phyloP scores from a whole-genome alignment of 176 grass and related monocot genomes.

The Bromus sterilis region DNA sequence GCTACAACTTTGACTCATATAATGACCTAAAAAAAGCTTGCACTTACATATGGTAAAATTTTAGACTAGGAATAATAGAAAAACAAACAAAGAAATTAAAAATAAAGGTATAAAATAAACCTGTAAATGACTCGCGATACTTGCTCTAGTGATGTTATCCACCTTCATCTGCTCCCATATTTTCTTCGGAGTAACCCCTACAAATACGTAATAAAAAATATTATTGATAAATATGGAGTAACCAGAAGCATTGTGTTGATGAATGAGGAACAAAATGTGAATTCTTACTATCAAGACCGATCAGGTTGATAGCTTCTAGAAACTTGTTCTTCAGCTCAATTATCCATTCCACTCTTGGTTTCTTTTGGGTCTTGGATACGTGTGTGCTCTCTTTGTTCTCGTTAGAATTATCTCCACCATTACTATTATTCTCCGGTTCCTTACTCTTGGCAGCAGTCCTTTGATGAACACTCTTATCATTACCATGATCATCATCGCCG shows the following conservation, averaged over 20 bases:
- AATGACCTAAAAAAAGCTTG: neutral
- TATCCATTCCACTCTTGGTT: neutral
- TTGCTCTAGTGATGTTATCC: slow-evolving; percentile 48
- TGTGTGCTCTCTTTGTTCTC: neutral
- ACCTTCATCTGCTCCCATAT: slow-evolving; percentile 65
- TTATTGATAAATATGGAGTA: neutral
- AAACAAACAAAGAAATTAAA: neutral
- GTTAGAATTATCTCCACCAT: neutral
- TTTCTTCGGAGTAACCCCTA: slow-evolving; percentile 56
- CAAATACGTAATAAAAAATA: neutral
- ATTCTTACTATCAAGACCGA: neutral
- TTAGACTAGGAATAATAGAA: neutral
- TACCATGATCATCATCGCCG: neutral
- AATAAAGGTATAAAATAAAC: slow-evolving; percentile 16
- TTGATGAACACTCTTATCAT: neutral
- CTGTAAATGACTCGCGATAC: slow-evolving; percentile 70
- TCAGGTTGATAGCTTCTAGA: neutral
- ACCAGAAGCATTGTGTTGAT: neutral
- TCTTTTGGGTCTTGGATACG: neutral
- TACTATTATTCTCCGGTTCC: slow-evolving; percentile 27
- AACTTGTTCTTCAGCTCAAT: neutral
- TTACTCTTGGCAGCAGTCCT: neutral
- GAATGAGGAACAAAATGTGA: neutral
- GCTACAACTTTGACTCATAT: neutral
- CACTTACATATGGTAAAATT: neutral